These are phyloP conservation scores for Sphaerobolus stellatus DNA, from an alignment of 1,284 basidiomycete species.

Conservation along the genomic window DNA sequence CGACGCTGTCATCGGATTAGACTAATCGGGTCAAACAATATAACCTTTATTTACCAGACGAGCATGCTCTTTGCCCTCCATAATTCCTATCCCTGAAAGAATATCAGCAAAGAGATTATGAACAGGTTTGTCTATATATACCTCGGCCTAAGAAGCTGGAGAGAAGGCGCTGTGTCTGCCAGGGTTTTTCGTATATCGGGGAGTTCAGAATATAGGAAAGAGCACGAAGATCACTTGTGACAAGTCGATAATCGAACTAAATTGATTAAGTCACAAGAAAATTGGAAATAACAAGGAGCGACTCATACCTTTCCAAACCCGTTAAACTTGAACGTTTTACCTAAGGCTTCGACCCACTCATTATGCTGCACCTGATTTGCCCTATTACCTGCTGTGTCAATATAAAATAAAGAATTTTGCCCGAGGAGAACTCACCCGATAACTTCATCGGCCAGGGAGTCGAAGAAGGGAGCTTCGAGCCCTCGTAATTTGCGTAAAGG, in stretches of 20 bases:
- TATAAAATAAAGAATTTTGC: not conserved
- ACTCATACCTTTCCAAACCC: conserved; percentile 48
- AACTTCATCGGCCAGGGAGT: not conserved
- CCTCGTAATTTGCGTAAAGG: not conserved
- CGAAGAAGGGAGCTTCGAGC: conserved; percentile 2
- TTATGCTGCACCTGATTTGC: conserved; percentile 26
- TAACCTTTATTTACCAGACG: conserved; percentile 56
- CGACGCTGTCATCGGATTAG: not conserved
- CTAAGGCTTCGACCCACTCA: conserved; percentile 44
- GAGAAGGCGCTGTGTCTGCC: conserved; percentile 71
- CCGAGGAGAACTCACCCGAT: not conserved
- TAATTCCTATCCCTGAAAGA: too few relatives aligned
- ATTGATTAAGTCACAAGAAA: too few relatives aligned
- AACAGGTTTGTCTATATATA: too few relatives aligned
- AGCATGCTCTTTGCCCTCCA: conserved; percentile 70
- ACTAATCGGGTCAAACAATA: too few relatives aligned
- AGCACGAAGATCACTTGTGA: conserved; percentile 74
- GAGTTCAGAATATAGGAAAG: conserved; percentile 69
- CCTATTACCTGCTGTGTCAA: not conserved
- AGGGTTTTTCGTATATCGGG: conserved; percentile 75
- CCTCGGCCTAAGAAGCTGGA: conserved; percentile 67
- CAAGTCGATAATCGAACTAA: conserved; percentile 78
- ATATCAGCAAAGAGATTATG: too few relatives aligned
- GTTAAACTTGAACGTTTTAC: conserved; percentile 51
- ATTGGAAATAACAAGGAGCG: too few relatives aligned